Percentiles rank a stretch among this genome's conserved stretches.
phyloP scores from a whole-genome alignment of 106 monocot species.

The Dioscorea alata region DNA sequence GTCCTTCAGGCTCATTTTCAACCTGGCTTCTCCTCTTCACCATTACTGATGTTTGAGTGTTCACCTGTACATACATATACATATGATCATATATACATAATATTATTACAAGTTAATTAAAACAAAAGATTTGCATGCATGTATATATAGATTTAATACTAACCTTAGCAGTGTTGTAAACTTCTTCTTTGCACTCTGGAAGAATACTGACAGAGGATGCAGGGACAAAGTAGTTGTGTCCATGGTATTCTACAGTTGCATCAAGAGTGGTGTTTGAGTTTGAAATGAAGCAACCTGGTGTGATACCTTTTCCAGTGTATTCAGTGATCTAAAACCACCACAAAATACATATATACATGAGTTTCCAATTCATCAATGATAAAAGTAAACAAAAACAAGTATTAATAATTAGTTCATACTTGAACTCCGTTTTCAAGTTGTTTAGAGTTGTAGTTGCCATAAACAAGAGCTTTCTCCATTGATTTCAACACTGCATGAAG shows the following conservation, averaged over 20 bases:
- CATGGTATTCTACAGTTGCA: conserved; percentile 26
- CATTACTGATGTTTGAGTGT: conserved; percentile 15
- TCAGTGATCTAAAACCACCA: conserved; percentile 36
- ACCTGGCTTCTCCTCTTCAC: conserved; percentile 4
- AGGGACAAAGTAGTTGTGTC: conserved; percentile 37
- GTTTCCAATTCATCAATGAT: background rate
- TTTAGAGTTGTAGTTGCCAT: conserved; percentile 31
- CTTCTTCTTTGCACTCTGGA: conserved; percentile 57
- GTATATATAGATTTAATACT: background rate
- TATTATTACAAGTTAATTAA: background rate
- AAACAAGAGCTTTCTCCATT: conserved; percentile 35
- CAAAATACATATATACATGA: background rate
- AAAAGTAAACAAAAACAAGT: background rate
- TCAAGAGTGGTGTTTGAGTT: conserved; percentile 34
- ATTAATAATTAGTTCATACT: conserved; percentile 12
- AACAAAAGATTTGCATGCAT: background rate
- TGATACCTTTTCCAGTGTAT: conserved; percentile 20
- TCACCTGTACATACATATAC: conserved; percentile 4
- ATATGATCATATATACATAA: background rate
- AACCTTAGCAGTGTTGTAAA: conserved; percentile 78
- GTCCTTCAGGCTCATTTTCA: conserved; percentile 7
- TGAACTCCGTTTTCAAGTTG: conserved; percentile 14
- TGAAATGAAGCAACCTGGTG: conserved; percentile 51
- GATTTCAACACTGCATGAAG: conserved; percentile 37
- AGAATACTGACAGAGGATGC: conserved; percentile 76